Percentiles rank a stretch among this genome's conserved stretches.
These are phyloP conservation scores for Candida loeiensis DNA, from an alignment of 805 yeast species.

Conservation along the genomic window DNA sequence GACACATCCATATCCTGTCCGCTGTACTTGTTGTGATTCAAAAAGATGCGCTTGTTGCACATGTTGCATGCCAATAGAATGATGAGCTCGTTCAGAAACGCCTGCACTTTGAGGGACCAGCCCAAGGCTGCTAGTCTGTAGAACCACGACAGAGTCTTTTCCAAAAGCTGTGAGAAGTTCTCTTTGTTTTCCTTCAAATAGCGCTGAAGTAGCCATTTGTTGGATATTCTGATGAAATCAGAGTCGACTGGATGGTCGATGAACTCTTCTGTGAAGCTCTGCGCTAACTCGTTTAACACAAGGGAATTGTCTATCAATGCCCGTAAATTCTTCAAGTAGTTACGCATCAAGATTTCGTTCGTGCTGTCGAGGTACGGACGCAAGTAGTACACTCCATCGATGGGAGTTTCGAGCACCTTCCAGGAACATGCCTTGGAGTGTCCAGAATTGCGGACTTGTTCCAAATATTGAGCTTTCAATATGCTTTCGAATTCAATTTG, in stretches of 20 bases:
- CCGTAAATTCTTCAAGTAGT: slow-evolving; percentile 27
- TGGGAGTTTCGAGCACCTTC: slow-evolving; percentile 33
- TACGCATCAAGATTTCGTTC: slow-evolving; percentile 24
- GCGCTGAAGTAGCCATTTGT: slow-evolving; percentile 29
- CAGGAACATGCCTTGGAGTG: slow-evolving; percentile 36
- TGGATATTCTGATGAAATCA: slow-evolving; percentile 24
- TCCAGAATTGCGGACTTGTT: slow-evolving; percentile 22
- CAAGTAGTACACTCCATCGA: slow-evolving; percentile 31
- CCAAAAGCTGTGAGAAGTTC: slow-evolving; percentile 23
- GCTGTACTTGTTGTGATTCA: slow-evolving; percentile 11
- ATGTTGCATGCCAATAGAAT: slow-evolving; percentile 32
- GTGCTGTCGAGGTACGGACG: slow-evolving; percentile 31
- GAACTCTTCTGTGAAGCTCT: slow-evolving; percentile 8
- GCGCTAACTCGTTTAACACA: slow-evolving; percentile 14
- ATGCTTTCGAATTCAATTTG: slow-evolving; percentile 7
- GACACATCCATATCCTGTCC: slow-evolving; percentile 8
- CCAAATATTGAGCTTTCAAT: slow-evolving; percentile 23
- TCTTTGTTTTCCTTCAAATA: slow-evolving; percentile 35
- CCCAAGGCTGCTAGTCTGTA: slow-evolving; percentile 36
- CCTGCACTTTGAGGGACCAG: slow-evolving; percentile 35
- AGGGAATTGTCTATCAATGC: slow-evolving; percentile 25
- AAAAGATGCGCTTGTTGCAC: slow-evolving; percentile 35
- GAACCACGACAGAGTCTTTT: slow-evolving; percentile 29
- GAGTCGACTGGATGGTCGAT: slow-evolving; percentile 1
- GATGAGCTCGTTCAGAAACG: slow-evolving; percentile 23